Percentiles rank a stretch among this genome's conserved stretches.
Conservation (phyloP, 2,329 filamentous ascomycete genomes). For the Graphium sp. region DNA sequence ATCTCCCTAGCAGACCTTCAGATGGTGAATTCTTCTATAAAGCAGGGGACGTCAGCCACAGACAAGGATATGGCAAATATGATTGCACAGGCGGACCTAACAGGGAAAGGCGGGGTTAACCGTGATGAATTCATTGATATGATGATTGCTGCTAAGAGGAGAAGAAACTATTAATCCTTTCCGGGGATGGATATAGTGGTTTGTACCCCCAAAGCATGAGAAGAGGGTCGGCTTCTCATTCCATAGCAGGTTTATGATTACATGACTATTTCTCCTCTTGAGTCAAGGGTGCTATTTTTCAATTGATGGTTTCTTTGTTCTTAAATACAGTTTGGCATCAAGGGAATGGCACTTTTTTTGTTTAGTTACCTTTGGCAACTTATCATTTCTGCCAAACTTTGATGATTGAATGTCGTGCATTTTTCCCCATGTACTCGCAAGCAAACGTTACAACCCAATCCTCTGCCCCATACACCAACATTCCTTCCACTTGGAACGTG, state of each 20-base stretch:
- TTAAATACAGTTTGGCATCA: background rate
- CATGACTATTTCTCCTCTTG: no score
- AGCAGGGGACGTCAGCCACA: constrained; percentile 62
- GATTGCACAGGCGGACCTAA: constrained; percentile 96
- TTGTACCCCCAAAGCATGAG: no score
- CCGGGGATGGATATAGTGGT: no score
- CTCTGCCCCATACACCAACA: no score
- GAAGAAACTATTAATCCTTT: constrained; percentile 7
- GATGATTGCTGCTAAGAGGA: constrained; percentile 18
- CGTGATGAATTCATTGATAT: constrained; percentile 54
- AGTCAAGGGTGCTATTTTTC: background rate
- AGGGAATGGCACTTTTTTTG: background rate
- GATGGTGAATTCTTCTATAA: constrained; percentile 75
- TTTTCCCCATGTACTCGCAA: no score
- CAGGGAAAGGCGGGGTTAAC: constrained; percentile 69
- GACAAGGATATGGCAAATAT: constrained; percentile 88
- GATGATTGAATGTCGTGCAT: no score
- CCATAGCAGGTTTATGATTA: no score
- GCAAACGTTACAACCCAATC: no score
- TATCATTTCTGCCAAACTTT: constrained; percentile 16
- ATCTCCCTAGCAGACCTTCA: constrained; percentile 82
- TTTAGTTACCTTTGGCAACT: background rate
- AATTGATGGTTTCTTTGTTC: background rate
- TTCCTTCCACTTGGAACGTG: no score
- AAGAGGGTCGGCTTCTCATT: no score